Conservation (phyloP, 805 yeast genomes). For the Cyberlindnera mississippiensis region DNA sequence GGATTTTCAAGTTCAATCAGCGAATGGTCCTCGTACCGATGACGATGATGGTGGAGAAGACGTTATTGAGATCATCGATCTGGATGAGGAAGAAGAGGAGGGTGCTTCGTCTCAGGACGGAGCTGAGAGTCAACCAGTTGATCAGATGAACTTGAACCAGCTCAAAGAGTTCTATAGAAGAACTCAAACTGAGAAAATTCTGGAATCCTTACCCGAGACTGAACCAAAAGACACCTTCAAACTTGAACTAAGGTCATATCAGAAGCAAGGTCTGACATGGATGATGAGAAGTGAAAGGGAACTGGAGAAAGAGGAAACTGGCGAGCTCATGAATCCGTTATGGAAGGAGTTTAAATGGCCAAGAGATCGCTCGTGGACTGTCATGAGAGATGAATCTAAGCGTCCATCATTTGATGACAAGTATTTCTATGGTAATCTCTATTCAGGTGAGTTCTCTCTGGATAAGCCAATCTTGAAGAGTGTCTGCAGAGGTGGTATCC, state of each 20-base stretch:
- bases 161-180: slow-evolving; percentile 68
- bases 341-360: slow-evolving; percentile 87
- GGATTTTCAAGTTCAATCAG: slow-evolving; percentile 26
- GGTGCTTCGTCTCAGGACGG: slow-evolving; percentile 13
- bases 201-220: slow-evolving; percentile 58
- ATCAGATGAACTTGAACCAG: slow-evolving; percentile 63
- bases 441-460: slow-evolving; percentile 72
- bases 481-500: slow-evolving; percentile 72
- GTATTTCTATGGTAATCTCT: slow-evolving; percentile 70
- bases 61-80: slow-evolving; percentile 30
- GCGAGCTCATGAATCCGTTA: slow-evolving; percentile 70
- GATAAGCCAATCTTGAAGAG: slow-evolving; percentile 62
- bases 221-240: slow-evolving; percentile 48
- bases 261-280: slow-evolving; percentile 84
- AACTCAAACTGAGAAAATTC: slow-evolving; percentile 59
- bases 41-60: slow-evolving; percentile 14
- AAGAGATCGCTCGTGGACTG: slow-evolving; percentile 37
- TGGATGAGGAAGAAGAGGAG: slow-evolving; percentile 34
- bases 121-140: slow-evolving; percentile 19
- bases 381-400: slow-evolving; percentile 25
- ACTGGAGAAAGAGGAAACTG: slow-evolving; percentile 35
- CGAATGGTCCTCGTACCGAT: background rate
- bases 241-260: slow-evolving; percentile 67
- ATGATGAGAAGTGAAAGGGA: slow-evolving; percentile 79
- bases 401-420: slow-evolving; percentile 14